phyloP scores from a whole-genome alignment of 306 rosid genomes.

The Pterocarpus santalinus region DNA sequence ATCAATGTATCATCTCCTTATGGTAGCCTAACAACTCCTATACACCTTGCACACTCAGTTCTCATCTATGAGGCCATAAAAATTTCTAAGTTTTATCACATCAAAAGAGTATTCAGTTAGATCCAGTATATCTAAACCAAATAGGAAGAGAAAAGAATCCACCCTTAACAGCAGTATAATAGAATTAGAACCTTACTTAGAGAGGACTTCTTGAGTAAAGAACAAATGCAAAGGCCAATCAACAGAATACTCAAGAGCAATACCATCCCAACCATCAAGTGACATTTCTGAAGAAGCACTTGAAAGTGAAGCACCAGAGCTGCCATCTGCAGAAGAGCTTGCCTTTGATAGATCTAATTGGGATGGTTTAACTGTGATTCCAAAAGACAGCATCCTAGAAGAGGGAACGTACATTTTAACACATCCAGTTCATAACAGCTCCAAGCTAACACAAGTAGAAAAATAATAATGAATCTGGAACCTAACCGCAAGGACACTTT shows the following conservation, averaged over 20 bases:
- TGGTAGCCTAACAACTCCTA: neutral
- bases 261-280: slow-evolving; percentile 95
- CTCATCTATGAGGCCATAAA: slow-evolving; percentile 22
- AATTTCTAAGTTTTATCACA: slow-evolving; percentile 27
- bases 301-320: slow-evolving; percentile 60
- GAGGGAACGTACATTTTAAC: slow-evolving; percentile 42
- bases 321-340: slow-evolving; percentile 61
- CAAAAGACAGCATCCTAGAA: slow-evolving; percentile 92
- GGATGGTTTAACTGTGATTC: slow-evolving; percentile 80
- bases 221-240: slow-evolving; percentile 99
- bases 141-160: slow-evolving; percentile 45
- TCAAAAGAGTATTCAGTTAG: slow-evolving; percentile 1
- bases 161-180: slow-evolving; percentile 25
- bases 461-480: slow-evolving; percentile 25
- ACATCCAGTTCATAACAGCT: slow-evolving; percentile 35
- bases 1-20: neutral
- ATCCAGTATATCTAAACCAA: slow-evolving; percentile 21
- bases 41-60: slow-evolving; percentile 7
- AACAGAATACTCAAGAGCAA: slow-evolving; percentile 90
- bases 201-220: slow-evolving; percentile 93
- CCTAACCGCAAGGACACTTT: slow-evolving; percentile 88
- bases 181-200: slow-evolving; percentile 73
- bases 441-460: slow-evolving; percentile 35
- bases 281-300: slow-evolving; percentile 72
- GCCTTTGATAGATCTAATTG: slow-evolving; percentile 66